Percentiles rank a stretch among this genome's conserved stretches.
These are phyloP conservation scores for Solanum pennellii DNA, from an alignment of 257 asterid species.

Conservation along the genomic window DNA sequence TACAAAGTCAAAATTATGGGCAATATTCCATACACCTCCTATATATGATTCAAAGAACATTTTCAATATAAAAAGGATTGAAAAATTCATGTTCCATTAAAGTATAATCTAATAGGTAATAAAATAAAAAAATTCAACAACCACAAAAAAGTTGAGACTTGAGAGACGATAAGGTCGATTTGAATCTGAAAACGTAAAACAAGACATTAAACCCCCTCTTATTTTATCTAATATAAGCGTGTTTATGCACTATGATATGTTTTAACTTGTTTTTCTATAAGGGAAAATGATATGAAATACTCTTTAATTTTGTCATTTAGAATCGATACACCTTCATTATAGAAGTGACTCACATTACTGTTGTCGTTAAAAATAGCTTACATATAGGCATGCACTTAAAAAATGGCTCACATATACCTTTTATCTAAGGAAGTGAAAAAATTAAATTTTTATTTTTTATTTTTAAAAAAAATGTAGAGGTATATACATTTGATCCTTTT, in stretches of 20 bases:
- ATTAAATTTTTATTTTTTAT: too few relatives aligned
- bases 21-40: neutral
- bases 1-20: neutral
- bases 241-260: neutral
- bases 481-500: neutral
- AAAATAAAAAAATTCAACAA: neutral
- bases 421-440: neutral
- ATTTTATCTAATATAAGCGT: neutral
- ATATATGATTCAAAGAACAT: neutral
- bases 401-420: neutral
- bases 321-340: too few relatives aligned
- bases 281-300: too few relatives aligned
- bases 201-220: neutral
- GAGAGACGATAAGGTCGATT: neutral
- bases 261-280: neutral
- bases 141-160: neutral
- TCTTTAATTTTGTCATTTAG: neutral
- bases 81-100: neutral
- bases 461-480: too few relatives aligned
- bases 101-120: neutral
- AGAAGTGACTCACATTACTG: neutral
- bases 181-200: neutral
- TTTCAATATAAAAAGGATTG: neutral
- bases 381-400: neutral
- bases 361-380: neutral